Evolutionary conservation across 257 asterid genomes (phyloP).

Genomic region (Cruciata laevipes): DNA sequence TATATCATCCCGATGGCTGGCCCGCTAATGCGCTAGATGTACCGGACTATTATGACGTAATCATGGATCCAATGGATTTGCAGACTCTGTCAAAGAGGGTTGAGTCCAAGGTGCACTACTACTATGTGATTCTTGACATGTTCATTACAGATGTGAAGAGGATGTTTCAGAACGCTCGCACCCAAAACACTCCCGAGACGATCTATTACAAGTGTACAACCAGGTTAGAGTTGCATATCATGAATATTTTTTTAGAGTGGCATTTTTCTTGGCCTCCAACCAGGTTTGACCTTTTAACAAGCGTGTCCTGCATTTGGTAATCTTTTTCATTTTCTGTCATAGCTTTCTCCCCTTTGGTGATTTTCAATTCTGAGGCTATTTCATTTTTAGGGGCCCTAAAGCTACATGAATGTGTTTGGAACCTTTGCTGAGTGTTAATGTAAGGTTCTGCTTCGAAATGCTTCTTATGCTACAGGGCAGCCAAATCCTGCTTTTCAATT

Average conservation of each 20-base stretch:
- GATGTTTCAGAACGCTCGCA: slow-evolving; percentile 86
- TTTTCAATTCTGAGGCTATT: no score
- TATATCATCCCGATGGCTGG: slow-evolving; percentile 98
- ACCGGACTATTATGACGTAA: slow-evolving; percentile 90
- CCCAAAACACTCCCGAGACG: slow-evolving; percentile 88
- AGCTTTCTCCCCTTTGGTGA: no score
- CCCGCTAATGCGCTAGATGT: slow-evolving; percentile 94
- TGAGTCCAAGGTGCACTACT: slow-evolving; percentile 81
- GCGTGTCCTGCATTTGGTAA: no score
- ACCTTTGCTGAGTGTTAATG: no score
- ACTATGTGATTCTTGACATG: slow-evolving; percentile 88
- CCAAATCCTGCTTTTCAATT: no score
- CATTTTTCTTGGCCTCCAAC: no score
- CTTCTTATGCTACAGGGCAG: no score
- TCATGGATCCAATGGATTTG: slow-evolving; percentile 89
- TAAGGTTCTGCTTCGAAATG: no score
- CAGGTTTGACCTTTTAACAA: no score
- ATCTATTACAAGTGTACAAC: slow-evolving; percentile 82
- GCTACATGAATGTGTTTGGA: no score
- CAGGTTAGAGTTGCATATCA: slow-evolving; percentile 74
- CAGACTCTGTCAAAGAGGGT: slow-evolving; percentile 87
- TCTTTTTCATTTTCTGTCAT: no score
- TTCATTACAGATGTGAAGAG: slow-evolving; percentile 75
- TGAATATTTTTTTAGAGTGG: slow-evolving; percentile 72
- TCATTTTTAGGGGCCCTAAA: no score